Evolutionary conservation across 345 rosid species (phyloP), one percentile per base, ranked within the genome.

Genomic region (Rhodamnia argentea): DNA sequence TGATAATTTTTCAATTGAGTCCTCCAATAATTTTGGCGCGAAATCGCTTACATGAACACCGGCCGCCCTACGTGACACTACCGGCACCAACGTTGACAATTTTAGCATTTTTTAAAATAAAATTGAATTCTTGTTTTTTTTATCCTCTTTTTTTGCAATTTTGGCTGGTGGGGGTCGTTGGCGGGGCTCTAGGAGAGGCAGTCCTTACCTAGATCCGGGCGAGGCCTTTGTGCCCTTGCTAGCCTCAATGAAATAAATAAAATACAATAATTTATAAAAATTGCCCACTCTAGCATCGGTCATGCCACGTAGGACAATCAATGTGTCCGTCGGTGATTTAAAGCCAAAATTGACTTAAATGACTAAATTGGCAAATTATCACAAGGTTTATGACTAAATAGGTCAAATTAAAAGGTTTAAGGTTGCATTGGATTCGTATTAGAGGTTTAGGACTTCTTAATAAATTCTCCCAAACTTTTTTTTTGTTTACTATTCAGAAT

Each of bases 1-100:
- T 14, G 56, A 16, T 7, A 53, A 53, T 16, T 53, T 53, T 2
- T 20, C 56, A 16, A 53, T 53, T 6, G 22, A 53, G 56, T 53
- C 1, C 10, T 47, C 51, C 51, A 3, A 47, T 47, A 47, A 47
- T 2, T 47, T 47, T 47, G 51, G 51, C 11, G 11, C 51, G 51
- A 47, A 47, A 10, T 47, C 51, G 11, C 51, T 47, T 47, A 47
- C 51, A 47, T 47, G 7, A 11, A 26, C 64, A 12, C 4, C 4
- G 3, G 8, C 6, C 27, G 8, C 13, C 4, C 3, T 27, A 13
- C 1, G 0, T 0, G 1, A 0, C 40, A 59, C 6, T 0, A 0
- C 0, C 1, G 1, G 12, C 13, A 10, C 2, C 27, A 60, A 60
- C 3, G 15, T 27, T 2, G 27, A 60, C 2, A 27, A 27, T 6